Base-by-base conservation (phyloP, 164 flowering plant genomes). In the Sedum album region DNA sequence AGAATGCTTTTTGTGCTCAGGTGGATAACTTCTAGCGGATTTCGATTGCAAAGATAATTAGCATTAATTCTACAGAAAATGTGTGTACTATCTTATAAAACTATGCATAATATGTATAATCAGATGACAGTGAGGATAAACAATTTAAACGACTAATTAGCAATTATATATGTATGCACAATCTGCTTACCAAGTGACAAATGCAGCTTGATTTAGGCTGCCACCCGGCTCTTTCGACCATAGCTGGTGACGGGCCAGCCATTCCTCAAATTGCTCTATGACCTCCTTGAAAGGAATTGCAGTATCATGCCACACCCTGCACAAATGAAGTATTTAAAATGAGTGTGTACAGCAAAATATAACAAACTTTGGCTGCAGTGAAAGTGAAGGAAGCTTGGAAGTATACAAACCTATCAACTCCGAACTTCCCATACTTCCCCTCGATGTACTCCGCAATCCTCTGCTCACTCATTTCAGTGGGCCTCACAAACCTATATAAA, bases 291-390 rank as follows among this genome's bases (percentile, higher is more conserved):
- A 94, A 68, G 87, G 78, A 57, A 88, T 80, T 28, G 99, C 96
- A 26, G 96, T 94, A 74, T 91, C 99, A 78, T 91, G 97, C 99
- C 97, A 94, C 21, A 94, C 96, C 65, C 99, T 91, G 89, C 66
- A 33, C 38, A 33, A 20, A 33, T 33, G 23, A 63, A 63, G 14
- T 31, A 20, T 2, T 23, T 17, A 20, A 35, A 62, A 28, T 8
- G 6, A 26, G 35, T 17, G 20, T 62, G 23, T 28, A 62, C 38
- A 62, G 38, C 10, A 31, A 31, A 30, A 26, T 1, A 8, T 28
- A 28, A 2, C 5, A 61, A 15, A 14, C 31, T 60, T 28, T 31
- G 17, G 17, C 38, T 30, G n/a, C 28, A 4, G 1, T 33, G 21
- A 28, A 63, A 9, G 30, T 5, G 15, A 46, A 70, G 46, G 15